Conservation (phyloP, 805 yeast genomes). For the Wickerhamiella dianesei region DNA sequence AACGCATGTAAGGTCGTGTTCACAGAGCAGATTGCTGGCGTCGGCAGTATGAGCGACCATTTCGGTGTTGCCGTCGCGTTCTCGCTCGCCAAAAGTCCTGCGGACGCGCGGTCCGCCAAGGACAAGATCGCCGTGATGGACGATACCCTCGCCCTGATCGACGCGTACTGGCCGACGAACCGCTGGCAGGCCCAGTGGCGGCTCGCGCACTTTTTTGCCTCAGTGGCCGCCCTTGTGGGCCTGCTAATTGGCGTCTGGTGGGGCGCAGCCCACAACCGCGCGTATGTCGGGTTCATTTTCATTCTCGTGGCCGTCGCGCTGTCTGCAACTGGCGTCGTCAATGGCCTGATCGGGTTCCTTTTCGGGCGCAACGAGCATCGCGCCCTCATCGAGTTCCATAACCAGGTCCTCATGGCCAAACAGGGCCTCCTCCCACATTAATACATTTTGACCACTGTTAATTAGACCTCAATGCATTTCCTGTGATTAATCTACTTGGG, state of each 20-base stretch:
- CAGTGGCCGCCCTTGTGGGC: slow-evolving; percentile 40
- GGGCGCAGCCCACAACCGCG: slow-evolving; percentile 36
- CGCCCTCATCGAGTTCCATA: slow-evolving; percentile 59
- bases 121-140: slow-evolving; percentile 17
- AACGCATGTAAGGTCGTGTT: slow-evolving; percentile 58
- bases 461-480: too few species aligned
- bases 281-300: slow-evolving; percentile 59
- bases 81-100: slow-evolving; percentile 1
- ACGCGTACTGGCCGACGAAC: slow-evolving; percentile 38
- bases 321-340: slow-evolving; percentile 51
- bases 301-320: slow-evolving; percentile 42
- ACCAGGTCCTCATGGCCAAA: slow-evolving; percentile 40
- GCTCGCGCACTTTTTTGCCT: slow-evolving; percentile 43
- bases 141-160: slow-evolving; percentile 37
- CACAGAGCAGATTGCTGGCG: slow-evolving; percentile 48
- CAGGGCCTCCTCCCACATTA: too few species aligned
- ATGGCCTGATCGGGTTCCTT: slow-evolving; percentile 64
- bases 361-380: slow-evolving; percentile 74
- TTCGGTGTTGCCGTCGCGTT: slow-evolving; percentile 43
- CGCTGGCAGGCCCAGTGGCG: slow-evolving; percentile 55
- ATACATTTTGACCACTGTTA: too few species aligned
- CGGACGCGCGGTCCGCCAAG: background rate
- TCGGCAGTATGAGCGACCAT: slow-evolving; percentile 84
- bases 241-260: slow-evolving; percentile 45
- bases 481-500: background rate